A percentile compares a stretch with the other conserved stretches of the same genome.
Conservation (phyloP, 1,284 basidiomycete species). For the Marasmius tenuissimus region DNA sequence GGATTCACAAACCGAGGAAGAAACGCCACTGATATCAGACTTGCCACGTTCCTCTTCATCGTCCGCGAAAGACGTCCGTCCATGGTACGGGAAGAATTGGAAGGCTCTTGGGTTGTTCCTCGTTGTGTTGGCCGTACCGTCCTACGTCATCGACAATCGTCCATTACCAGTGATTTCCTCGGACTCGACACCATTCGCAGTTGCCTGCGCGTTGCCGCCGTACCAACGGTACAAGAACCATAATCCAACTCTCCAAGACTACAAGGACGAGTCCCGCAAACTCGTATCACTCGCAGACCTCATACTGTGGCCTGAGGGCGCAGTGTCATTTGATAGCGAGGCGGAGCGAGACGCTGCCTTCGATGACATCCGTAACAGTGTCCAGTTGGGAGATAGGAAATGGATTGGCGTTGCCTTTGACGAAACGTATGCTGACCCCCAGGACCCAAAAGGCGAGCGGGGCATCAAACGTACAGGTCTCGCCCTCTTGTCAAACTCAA, state of each 20-base stretch:
- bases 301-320: conserved; percentile 80
- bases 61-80: neutral
- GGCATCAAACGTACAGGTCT: conserved; percentile 59
- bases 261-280: conserved; percentile 51
- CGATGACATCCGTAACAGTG: conserved; percentile 33
- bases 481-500: conserved; percentile 50
- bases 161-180: conserved; percentile 43
- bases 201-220: conserved; percentile 66
- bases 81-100: neutral
- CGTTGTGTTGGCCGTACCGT: conserved; percentile 53
- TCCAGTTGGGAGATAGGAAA: conserved; percentile 26
- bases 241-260: conserved; percentile 53
- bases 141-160: conserved; percentile 40
- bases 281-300: conserved; percentile 49
- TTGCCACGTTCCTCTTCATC: neutral
- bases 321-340: conserved; percentile 57
- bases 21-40: conserved; percentile 20
- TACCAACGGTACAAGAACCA: conserved; percentile 37
- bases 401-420: conserved; percentile 70
- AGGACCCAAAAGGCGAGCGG: conserved; percentile 31
- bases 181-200: conserved; percentile 51
- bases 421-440: conserved; percentile 42
- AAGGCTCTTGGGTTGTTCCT: conserved; percentile 40
- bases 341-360: conserved; percentile 53
- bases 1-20: conserved; percentile 28